Base-by-base conservation (phyloP, 2,329 filamentous ascomycete genomes). In the Colletotrichum theobromicola region DNA sequence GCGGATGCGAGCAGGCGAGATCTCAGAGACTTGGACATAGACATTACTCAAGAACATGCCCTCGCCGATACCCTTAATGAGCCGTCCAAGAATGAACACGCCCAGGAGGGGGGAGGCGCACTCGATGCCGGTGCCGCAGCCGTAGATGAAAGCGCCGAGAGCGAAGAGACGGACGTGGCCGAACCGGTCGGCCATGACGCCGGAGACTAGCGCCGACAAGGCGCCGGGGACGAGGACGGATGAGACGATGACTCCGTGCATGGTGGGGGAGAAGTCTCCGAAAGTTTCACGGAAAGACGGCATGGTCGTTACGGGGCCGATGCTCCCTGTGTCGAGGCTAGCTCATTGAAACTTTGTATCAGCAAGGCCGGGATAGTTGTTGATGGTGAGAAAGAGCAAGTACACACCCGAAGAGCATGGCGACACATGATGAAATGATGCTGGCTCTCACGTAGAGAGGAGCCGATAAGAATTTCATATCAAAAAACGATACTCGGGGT, bases 251-350 rank as follows among this genome's bases (percentile, higher is more conserved):
- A 92, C 82, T 1, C 91, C 91, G 76, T 90, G 90, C 2, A 92
- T 79, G 0, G 88, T 88, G 0, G 90, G 84, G 2, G 88, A 89
- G 58, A 90, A 85, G 16, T 84, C 81, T 5, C 90, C 90, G 77
- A 92, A 89, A 5, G 85, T 84, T 4, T 81, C 70, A 12, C 82
- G 83, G 79, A 91, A 93, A 18, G 83, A 81, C 0, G 84, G 77
- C 91, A 93, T 93, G 4, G 87, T 85, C 0, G 90, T 92, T 0
- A 92, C 86, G 5, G 90, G 88, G 2, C 91, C 90, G 67, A 92
- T 90, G 30, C 86, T 88, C 12, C 90, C 89, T 1, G 90, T 84
- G 50, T 85, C 83, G 55, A 81, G 78, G 62, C 80, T 79, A 72
- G 18, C 18, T 16, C 32, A 57, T 30, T 15, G 24, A 6, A 26